A percentile compares a stretch with the other conserved stretches of the same genome.
These are phyloP conservation scores for Penicillium aurantiogriseum DNA, from an alignment of 2,329 filamentous ascomycete species.

Conservation along the genomic window DNA sequence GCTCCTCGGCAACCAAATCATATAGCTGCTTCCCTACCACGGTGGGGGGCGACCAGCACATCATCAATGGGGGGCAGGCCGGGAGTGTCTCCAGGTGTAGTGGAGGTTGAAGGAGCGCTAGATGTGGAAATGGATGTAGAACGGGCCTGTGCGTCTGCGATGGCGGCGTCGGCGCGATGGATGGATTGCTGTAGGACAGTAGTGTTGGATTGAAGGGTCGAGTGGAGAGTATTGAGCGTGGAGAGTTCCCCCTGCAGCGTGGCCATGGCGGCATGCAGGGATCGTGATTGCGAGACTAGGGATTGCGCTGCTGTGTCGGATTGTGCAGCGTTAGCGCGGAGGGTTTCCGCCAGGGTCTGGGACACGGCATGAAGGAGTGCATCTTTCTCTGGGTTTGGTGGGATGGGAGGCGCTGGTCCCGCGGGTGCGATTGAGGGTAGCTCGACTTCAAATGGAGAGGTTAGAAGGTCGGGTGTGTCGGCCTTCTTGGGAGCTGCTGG, in stretches of 20 bases:
- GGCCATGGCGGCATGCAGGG: constrained; percentile 68
- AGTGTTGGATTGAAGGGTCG: constrained; percentile 72
- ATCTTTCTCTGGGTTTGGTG: constrained; percentile 94
- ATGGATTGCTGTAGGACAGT: constrained; percentile 74
- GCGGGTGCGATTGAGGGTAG: constrained; percentile 48
- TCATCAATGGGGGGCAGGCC: constrained; percentile 78
- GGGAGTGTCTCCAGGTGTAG: constrained; percentile 33
- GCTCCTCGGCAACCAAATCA: constrained; percentile 81
- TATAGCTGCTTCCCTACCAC: constrained; percentile 93
- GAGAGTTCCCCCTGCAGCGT: constrained; percentile 72
- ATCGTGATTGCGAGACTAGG: constrained; percentile 73
- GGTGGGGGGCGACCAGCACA: constrained; percentile 87
- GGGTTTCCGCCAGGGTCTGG: constrained; percentile 64
- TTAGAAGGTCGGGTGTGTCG: constrained; percentile 57
- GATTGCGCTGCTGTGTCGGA: constrained; percentile 73
- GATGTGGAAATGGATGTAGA: constrained; percentile 26
- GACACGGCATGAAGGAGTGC: constrained; percentile 76
- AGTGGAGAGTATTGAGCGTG: constrained; percentile 67
- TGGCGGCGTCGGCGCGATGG: constrained; percentile 72
- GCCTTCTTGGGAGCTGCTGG: constrained; percentile 29
- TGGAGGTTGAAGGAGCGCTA: constrained; percentile 14
- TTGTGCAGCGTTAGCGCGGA: constrained; percentile 67
- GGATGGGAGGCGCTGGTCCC: constrained; percentile 74
- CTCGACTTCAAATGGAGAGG: constrained; percentile 61
- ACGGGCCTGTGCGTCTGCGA: constrained; percentile 68